phyloP scores from a whole-genome alignment of 2,329 filamentous ascomycete genomes.

The Aschersonia sp. region DNA sequence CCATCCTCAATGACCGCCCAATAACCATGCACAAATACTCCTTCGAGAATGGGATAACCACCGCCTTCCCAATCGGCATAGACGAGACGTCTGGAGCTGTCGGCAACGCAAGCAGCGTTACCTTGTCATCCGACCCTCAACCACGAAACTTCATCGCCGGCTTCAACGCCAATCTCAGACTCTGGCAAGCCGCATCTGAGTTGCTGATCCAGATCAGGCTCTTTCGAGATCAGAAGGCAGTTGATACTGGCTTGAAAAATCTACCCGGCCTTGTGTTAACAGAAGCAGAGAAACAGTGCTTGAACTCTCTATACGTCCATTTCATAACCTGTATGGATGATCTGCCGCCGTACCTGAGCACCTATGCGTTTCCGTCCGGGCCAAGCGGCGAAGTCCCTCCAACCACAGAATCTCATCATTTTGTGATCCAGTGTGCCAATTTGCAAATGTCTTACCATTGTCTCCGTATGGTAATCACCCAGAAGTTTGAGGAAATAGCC shows the following conservation, averaged over 20 bases:
- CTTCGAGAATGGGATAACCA: slow-evolving; percentile 24
- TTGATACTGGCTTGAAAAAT: slow-evolving; percentile 1
- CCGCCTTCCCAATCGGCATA: slow-evolving; percentile 16
- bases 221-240: slow-evolving; percentile 12
- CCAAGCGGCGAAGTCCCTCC: slow-evolving; percentile 5
- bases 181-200: slow-evolving; percentile 25
- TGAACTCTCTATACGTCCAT: slow-evolving; percentile 20
- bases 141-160: slow-evolving; percentile 18
- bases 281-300: slow-evolving; percentile 13
- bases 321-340: slow-evolving; percentile 26
- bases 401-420: slow-evolving; percentile 13
- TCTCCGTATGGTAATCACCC: slow-evolving; percentile 24
- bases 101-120: slow-evolving; percentile 4
- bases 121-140: slow-evolving; percentile 5
- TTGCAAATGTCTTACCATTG: slow-evolving; percentile 25
- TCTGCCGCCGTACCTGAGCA: slow-evolving; percentile 18
- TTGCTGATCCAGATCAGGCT: slow-evolving; percentile 21
- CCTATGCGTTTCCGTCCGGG: slow-evolving; percentile 13
- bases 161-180: slow-evolving; percentile 25
- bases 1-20: slow-evolving; percentile 23
- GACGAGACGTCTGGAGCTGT: slow-evolving; percentile 9
- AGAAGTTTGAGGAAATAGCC: slow-evolving; percentile 18
- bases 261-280: slow-evolving; percentile 4
- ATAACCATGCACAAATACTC: slow-evolving; percentile 28
- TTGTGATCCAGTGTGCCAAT: slow-evolving; percentile 24